These are phyloP conservation scores for Tothia fuscella DNA, from an alignment of 2,329 filamentous ascomycete genomes.

Conservation along the genomic window DNA sequence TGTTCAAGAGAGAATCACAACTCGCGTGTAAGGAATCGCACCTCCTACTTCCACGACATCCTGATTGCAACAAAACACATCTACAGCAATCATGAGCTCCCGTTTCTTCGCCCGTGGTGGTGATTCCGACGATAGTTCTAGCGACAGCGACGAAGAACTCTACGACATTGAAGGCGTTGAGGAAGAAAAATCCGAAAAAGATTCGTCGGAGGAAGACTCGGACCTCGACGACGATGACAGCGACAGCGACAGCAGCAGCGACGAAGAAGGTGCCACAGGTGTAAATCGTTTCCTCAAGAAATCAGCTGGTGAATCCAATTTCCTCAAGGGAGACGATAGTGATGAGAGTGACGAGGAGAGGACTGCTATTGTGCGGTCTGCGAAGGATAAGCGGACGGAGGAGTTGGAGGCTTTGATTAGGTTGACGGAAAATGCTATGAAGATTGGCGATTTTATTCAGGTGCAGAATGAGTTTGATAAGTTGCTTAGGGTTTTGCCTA, in stretches of 20 bases:
- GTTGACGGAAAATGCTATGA: slow-evolving; percentile 89
- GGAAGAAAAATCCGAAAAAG: slow-evolving; percentile 42
- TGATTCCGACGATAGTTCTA: slow-evolving; percentile 90
- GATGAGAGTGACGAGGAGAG: slow-evolving; percentile 76
- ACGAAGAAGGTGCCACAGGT: slow-evolving; percentile 53
- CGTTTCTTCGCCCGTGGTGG: slow-evolving; percentile 95
- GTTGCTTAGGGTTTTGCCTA: slow-evolving; percentile 38
- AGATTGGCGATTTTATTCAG: slow-evolving; percentile 62
- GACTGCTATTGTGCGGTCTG: slow-evolving; percentile 82
- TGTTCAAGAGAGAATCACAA: no score
- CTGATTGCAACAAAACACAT: no score
- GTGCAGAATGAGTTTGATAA: slow-evolving; percentile 39
- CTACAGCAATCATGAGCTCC: slow-evolving; percentile 37
- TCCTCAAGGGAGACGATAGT: slow-evolving; percentile 7
- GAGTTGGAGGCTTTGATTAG: slow-evolving; percentile 85
- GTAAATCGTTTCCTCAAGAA: slow-evolving; percentile 74
- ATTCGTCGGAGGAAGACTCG: slow-evolving; percentile 43
- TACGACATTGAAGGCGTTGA: slow-evolving; percentile 66
- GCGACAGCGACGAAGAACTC: slow-evolving; percentile 78
- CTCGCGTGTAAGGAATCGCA: no score
- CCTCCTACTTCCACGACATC: no score
- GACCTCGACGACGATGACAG: slow-evolving; percentile 37
- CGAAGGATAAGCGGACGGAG: slow-evolving; percentile 93
- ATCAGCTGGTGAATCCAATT: slow-evolving; percentile 28
- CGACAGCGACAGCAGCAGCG: slow-evolving; percentile 36